Evolutionary conservation across 2,329 filamentous ascomycete species (phyloP), one percentile per base, ranked within the genome.

Genomic region (Didymella exigua): DNA sequence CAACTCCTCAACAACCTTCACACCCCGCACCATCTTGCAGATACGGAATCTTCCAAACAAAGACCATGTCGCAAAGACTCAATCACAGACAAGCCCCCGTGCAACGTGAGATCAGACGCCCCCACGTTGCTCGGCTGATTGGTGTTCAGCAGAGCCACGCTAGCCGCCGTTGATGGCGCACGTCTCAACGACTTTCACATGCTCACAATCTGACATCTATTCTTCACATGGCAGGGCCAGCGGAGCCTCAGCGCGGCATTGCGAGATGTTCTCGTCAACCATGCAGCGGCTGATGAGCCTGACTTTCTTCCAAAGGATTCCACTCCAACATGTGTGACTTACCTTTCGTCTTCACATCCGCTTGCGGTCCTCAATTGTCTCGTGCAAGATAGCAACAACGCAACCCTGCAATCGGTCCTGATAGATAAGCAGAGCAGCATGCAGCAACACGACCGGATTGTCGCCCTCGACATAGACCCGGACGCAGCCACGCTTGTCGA

Each of bases 141-240:
- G 61, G 61, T 45, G 47, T 44, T 62, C 58, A 49, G 59, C 49
- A 40, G 47, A 44, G 51, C 33, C 54, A 62, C 54, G 59, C 61
- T 60, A 59, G 61, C 59, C 57, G 52, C 52, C 46, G 46, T 42
- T 55, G 41, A 50, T 41, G 45, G 41, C 45, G 34, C 50, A 57
- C 54, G 49, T 57, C 49, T 53, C 49, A 57, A 57, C 54, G 45
- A 49, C 54, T 57, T 67, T 67, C 63, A 67, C 63, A 67, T 67
- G 63, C 61, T 58, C 54, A 24, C 33, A 14, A 49, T 48, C 23
- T 46, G 31, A 52, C 27, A 16, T 29, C 33, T 7, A 33, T 26
- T 29, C 26, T 49, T 57, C 49, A 53, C 49, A 57, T 57, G 45
- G 49, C 26, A 43, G 44, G 16, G 31, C 7, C 16, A 55, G 46